Evolutionary conservation across 306 rosid genomes (phyloP), one percentile per base, ranked within the genome.

Genomic region (Casuarina equisetifolia): DNA sequence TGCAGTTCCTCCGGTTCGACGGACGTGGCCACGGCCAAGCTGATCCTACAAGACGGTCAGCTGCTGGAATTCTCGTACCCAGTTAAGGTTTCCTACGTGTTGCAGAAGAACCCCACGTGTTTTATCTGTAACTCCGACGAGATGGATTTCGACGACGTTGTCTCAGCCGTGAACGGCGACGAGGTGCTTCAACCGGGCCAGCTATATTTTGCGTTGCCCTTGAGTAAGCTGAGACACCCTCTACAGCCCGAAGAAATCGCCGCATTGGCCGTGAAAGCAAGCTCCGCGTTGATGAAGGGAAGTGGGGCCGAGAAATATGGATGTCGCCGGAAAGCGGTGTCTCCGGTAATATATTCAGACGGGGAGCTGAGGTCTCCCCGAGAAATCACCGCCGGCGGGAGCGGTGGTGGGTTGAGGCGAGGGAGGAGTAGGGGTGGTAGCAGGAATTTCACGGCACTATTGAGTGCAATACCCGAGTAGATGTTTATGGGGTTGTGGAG

Each of bases 221-320:
- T 91, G 75, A 89, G 62, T 46, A 77, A 91, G 79, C 72, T 96
- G 42, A 68, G 57, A 20, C 88, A 83, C 5, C 91, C 84, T 0
- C 81, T 96, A 9, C 97, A 82, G 79, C 79, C 97, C 0, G 90
- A 90, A 16, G 99, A 92, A 75, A 91, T 96, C 97, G 99, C 99
- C 2, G 96, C 99, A 88, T 84, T 94, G 88, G 98, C 98, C 2
- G 97, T 92, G 4, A 92, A 84, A 81, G 98, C 98, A 43, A 95
- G 86, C 79, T 85, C 97, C 0, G 98, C 97, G 0, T 87, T 95
- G 58, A 88, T 84, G 91, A 91, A 89, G 69, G 81, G 76, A 35
- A 71, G 79, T 15, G 85, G 89, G 2, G 81, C 68, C 0, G 78
- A 46, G 10, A 89, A 86, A 89, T 86, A 81, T 67, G 76, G 88